Conservation (phyloP, 2,329 filamentous ascomycete species). For the Alternaria consortialis region DNA sequence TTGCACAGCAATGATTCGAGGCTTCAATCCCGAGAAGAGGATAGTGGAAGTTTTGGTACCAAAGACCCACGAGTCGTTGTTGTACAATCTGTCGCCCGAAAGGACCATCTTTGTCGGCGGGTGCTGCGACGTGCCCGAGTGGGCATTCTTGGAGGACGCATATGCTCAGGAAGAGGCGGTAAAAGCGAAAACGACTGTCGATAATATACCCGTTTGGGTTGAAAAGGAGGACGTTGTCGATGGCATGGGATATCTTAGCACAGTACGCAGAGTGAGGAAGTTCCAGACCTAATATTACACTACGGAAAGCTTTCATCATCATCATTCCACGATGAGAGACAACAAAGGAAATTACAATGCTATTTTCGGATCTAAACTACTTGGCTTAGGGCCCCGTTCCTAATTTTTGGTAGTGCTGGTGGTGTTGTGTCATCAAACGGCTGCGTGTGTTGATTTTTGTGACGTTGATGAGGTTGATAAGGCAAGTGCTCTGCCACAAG, state of each 20-base stretch:
- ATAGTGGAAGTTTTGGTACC: slow-evolving; percentile 73
- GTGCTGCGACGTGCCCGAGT: slow-evolving; percentile 44
- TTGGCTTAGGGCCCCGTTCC: not conserved
- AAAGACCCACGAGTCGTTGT: slow-evolving; percentile 48
- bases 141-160: slow-evolving; percentile 48
- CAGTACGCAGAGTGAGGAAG: slow-evolving; percentile 41
- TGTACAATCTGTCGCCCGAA: slow-evolving; percentile 34
- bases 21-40: slow-evolving; percentile 66
- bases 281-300: slow-evolving; percentile 27
- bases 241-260: slow-evolving; percentile 44
- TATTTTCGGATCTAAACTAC: not conserved
- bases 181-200: not conserved
- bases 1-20: slow-evolving; percentile 74
- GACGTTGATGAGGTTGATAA: too few species aligned
- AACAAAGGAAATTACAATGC: not conserved
- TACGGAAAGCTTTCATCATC: not conserved
- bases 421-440: not conserved
- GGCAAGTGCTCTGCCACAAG: too few species aligned
- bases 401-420: not conserved
- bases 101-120: slow-evolving; percentile 45
- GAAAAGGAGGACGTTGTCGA: slow-evolving; percentile 26
- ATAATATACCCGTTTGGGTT: slow-evolving; percentile 29
- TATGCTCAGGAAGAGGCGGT: slow-evolving; percentile 16
- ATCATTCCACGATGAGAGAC: not conserved
- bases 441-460: too few species aligned